Conservation (phyloP, 169 alveolate genomes). For the Cryptosporidium sp. region DNA sequence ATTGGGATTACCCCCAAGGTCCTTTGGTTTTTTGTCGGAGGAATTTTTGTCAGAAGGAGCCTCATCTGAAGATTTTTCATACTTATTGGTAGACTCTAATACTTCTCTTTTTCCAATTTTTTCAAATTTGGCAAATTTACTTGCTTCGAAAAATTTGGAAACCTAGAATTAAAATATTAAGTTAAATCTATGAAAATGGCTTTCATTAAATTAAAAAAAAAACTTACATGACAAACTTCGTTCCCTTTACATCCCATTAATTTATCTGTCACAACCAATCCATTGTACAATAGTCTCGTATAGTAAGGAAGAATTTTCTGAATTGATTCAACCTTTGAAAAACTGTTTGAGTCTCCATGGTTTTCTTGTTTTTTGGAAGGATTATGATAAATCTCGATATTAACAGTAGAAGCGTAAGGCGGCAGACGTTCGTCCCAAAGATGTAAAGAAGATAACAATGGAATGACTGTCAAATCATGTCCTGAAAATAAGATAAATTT, state of each 20-base stretch:
- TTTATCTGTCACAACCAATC: constrained; percentile 27
- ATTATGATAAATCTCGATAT: constrained; percentile 27
- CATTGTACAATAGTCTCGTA: constrained; percentile 47
- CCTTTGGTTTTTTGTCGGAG: too few species aligned
- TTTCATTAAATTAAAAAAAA: background rate
- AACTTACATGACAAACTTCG: constrained; percentile 70
- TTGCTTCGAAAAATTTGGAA: constrained; percentile 14
- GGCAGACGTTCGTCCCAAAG: constrained; percentile 70
- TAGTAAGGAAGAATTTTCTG: constrained; percentile 19
- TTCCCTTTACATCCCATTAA: background rate
- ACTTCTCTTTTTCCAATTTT: too few species aligned
- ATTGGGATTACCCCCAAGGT: too few species aligned
- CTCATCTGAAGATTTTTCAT: too few species aligned
- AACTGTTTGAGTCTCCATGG: background rate
- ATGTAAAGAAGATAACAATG: constrained; percentile 46
- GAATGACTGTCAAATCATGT: constrained; percentile 64
- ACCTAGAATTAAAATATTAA: background rate
- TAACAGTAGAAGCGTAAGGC: constrained; percentile 71
- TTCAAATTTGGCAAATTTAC: too few species aligned
- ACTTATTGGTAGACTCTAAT: too few species aligned
- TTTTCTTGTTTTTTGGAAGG: background rate
- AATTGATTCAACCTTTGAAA: background rate
- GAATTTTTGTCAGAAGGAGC: too few species aligned
- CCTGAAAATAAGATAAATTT: constrained; percentile 70
- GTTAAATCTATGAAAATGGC: background rate